Base-by-base conservation (phyloP, 805 yeast genomes). In the Barnettozyma populi region DNA sequence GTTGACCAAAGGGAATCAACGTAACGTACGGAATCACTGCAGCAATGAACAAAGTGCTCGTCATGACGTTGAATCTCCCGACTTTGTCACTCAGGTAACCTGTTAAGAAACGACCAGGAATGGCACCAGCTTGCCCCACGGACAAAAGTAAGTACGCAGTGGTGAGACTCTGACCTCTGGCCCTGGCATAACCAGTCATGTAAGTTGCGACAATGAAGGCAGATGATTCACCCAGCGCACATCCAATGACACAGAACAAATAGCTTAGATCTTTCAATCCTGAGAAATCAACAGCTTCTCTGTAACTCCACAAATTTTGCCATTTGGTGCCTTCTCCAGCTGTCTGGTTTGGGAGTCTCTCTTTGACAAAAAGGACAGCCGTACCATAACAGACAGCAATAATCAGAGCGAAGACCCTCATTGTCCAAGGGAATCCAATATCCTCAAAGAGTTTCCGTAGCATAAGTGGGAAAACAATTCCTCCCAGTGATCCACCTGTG, bases 381-480 rank as follows among this genome's bases (percentile, higher is more conserved):
- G 67, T 31, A 0, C 54, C 16, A 40, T 70, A 59, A 42, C 76
- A 64, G 4, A 53, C 69, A 8, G 73, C 51, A 42, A 71, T 63
- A 4, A 78, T 57, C 46, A 79, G 73, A 1, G 75, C 79, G 32
- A 77, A 56, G 21, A 72, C 67, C 57, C 85, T 64, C 52, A 79
- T 67, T 1, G 84, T 78, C 85, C 86, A 81, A 3, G 68, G 61
- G 53, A 69, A 80, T 0, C 84, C 84, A 37, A 71, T 67, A 43
- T 61, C 59, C 2, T 56, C 57, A 51, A 72, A 80, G 19, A 80
- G 61, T 24, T 67, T 63, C 48, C 78, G 67, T 49, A 80, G 64
- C 64, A 78, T 69, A 21, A 78, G 57, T 11, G 84, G 83, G 65
- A 78, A 76, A 13, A 75, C 50, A 50, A 74, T 67, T 31, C 82